Conservation (phyloP, 2,329 filamentous ascomycete species). For the Periconia digitata region DNA sequence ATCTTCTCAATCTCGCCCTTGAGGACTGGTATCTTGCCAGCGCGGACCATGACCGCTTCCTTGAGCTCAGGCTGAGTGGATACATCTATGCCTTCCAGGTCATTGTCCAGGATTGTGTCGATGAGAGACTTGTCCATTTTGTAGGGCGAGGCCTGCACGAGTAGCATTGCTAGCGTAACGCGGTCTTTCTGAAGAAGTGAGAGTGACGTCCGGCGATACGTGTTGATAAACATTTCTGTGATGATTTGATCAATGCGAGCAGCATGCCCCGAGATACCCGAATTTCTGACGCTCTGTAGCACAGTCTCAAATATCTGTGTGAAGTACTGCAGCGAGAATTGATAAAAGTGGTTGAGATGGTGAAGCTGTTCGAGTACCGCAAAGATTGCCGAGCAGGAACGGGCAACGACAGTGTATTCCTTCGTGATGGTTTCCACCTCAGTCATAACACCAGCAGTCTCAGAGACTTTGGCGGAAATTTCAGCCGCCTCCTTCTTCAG, state of each 20-base stretch:
- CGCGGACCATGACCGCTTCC: constrained; percentile 68
- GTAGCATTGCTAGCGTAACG: constrained; percentile 89
- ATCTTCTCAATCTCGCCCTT: constrained; percentile 70
- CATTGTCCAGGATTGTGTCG: constrained; percentile 80
- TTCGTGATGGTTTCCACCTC: constrained; percentile 95
- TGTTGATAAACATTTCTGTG: constrained; percentile 84
- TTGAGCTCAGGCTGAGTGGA: constrained; percentile 67
- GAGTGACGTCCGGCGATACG: constrained; percentile 91
- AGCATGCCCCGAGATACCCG: constrained; percentile 74
- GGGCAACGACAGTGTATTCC: constrained; percentile 90
- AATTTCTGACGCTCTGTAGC: constrained; percentile 74
- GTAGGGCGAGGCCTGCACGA: constrained; percentile 94
- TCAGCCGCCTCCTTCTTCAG: constrained; percentile 97
- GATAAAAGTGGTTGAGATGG: constrained; percentile 98
- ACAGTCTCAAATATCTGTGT: constrained; percentile 96
- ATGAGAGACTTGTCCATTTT: constrained; percentile 90
- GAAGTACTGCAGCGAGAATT: constrained; percentile 98
- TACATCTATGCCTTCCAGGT: constrained; percentile 74
- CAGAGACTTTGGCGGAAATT: constrained; percentile 92
- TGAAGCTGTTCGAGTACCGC: constrained; percentile 95
- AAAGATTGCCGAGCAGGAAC: constrained; percentile 95
- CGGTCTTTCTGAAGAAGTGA: constrained; percentile 91
- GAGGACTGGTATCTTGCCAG: constrained; percentile 70
- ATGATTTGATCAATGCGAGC: constrained; percentile 86
- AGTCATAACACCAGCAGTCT: constrained; percentile 96